phyloP scores from a whole-genome alignment of 2,329 filamentous ascomycete species.

The Penicillium corylophilum region DNA sequence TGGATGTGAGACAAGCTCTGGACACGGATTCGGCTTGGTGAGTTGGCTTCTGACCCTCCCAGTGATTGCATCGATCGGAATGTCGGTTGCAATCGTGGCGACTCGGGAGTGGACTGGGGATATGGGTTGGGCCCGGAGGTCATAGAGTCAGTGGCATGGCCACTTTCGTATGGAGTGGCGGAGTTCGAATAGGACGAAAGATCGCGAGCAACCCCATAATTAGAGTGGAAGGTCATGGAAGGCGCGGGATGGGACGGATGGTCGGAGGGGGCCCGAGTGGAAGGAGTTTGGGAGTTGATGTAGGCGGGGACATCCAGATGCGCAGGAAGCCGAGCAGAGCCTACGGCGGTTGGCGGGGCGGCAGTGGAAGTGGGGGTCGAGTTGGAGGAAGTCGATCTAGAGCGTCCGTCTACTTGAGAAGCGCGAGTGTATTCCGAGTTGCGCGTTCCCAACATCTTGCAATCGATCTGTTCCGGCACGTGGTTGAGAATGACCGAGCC shows the following conservation, averaged over 20 bases:
- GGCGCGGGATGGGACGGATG: constrained; percentile 23
- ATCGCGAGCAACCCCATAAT: constrained; percentile 26
- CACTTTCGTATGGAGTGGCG: constrained; percentile 23
- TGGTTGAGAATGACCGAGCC: constrained; percentile 64
- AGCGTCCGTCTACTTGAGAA: constrained; percentile 25
- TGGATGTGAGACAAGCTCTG: constrained; percentile 89
- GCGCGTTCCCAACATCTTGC: constrained; percentile 61
- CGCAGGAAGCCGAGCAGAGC: constrained; percentile 33
- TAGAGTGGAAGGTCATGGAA: constrained; percentile 53
- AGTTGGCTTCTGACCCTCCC: constrained; percentile 43
- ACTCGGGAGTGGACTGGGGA: constrained; percentile 43
- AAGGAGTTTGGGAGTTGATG: constrained; percentile 30
- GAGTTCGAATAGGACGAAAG: constrained; percentile 13
- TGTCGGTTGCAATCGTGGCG: constrained; percentile 48
- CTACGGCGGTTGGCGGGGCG: constrained; percentile 35
- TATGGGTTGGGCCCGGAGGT: constrained; percentile 27
- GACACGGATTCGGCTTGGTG: constrained; percentile 69
- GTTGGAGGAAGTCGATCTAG: constrained; percentile 34
- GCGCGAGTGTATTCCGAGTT: constrained; percentile 38
- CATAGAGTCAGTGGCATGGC: constrained; percentile 24
- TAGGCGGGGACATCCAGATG: constrained; percentile 38
- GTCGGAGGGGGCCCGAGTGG: constrained; percentile 25
- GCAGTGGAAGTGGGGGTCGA: constrained; percentile 38
- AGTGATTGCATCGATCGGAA: constrained; percentile 45
- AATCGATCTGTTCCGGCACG: constrained; percentile 66